These are phyloP conservation scores for Geotrichum restrictum DNA, from an alignment of 1,139 yeast species.

Conservation along the genomic window DNA sequence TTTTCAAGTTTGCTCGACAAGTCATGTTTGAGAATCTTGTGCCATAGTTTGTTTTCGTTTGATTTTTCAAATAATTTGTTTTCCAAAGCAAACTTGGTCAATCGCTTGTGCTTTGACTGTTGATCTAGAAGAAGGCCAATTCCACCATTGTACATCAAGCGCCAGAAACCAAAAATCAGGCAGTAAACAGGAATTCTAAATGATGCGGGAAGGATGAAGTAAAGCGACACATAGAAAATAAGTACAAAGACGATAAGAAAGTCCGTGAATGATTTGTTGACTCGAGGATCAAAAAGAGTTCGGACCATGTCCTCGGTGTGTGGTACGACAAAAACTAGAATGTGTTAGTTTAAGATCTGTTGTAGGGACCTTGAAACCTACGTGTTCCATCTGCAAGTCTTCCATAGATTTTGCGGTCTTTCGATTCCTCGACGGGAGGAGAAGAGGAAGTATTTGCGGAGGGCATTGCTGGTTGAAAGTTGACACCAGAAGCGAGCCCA, in stretches of 20 bases:
- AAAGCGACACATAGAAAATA: conserved; percentile 50
- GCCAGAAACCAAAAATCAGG: conserved; percentile 66
- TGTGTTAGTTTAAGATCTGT: not conserved
- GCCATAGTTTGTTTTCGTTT: conserved; percentile 37
- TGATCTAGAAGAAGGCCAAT: conserved; percentile 66
- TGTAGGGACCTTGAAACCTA: not conserved
- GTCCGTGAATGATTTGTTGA: conserved; percentile 67
- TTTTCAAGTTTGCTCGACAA: conserved; percentile 59
- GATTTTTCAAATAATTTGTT: conserved; percentile 46
- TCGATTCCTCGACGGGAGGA: conserved; percentile 3
- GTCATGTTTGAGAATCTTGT: conserved; percentile 48
- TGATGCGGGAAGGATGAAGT: conserved; percentile 37
- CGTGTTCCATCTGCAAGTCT: conserved; percentile 22
- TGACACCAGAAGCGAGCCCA: conserved; percentile 16
- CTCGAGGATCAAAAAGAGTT: conserved; percentile 72
- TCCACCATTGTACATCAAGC: conserved; percentile 72
- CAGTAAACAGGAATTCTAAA: conserved; percentile 48
- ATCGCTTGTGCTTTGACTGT: conserved; percentile 58
- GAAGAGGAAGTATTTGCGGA: not conserved
- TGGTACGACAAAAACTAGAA: conserved; percentile 57
- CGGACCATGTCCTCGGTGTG: conserved; percentile 84
- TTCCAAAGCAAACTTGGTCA: conserved; percentile 55
- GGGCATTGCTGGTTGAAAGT: conserved; percentile 4
- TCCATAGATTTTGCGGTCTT: conserved; percentile 17
- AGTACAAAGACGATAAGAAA: conserved; percentile 53